Percentiles rank a stretch among this genome's conserved stretches.
phyloP scores from a whole-genome alignment of 352 stramenopile species.

The Globisporangium splendens region DNA sequence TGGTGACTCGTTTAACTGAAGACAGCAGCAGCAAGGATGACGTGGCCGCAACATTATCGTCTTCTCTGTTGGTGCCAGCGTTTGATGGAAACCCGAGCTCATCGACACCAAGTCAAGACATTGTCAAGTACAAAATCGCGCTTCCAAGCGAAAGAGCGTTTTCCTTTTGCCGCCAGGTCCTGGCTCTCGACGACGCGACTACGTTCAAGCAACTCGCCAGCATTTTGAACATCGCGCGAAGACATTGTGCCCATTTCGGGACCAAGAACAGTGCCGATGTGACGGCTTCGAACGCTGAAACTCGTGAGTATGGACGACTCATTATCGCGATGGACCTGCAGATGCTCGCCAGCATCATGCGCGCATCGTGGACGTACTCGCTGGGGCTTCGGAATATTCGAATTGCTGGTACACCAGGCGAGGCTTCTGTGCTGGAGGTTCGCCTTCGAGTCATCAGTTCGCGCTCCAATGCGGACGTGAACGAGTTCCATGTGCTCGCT shows the following conservation, averaged over 20 bases:
- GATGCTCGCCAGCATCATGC: constrained; percentile 19
- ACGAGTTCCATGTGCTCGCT: constrained; percentile 24
- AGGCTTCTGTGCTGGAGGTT: constrained; percentile 18
- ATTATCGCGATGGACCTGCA: constrained; percentile 15
- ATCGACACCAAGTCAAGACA: background rate
- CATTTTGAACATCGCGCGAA: background rate
- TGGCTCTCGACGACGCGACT: background rate
- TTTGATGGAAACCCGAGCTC: too few species aligned
- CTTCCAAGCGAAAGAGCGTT: background rate
- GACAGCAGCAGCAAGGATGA: background rate
- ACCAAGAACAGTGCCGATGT: too few species aligned
- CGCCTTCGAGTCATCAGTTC: constrained; percentile 19
- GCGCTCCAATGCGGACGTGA: constrained; percentile 9
- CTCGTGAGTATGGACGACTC: constrained; percentile 14
- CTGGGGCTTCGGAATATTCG: constrained; percentile 10
- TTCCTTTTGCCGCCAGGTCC: background rate
- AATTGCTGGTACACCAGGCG: background rate
- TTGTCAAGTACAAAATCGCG: background rate
- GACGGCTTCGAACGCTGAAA: background rate
- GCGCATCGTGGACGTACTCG: constrained; percentile 18
- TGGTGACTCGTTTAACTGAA: constrained; percentile 16
- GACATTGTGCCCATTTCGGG: background rate
- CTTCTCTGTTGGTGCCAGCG: too few species aligned
- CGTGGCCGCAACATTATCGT: background rate
- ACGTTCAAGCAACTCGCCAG: constrained; percentile 6